Percentiles rank a stretch among this genome's conserved stretches.
These are phyloP conservation scores for Racocetra persica DNA, from an alignment of 371 early-diverging fungal genomes.

Conservation along the genomic window DNA sequence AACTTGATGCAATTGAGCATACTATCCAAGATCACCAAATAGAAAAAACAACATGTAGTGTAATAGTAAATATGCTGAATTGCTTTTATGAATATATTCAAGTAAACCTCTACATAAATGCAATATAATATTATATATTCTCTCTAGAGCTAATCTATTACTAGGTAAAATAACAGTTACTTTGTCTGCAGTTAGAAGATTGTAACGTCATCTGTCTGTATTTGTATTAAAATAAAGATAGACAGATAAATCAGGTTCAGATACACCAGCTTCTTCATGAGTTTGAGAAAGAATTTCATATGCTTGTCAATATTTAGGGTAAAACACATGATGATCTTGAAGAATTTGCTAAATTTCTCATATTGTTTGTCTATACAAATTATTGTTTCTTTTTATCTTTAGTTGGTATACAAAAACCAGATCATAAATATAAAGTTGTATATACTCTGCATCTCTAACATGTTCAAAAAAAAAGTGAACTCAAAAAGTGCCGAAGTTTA, in stretches of 20 bases:
- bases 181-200: neutral
- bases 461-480: neutral
- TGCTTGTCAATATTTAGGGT: neutral
- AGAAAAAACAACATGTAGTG: conserved; percentile 45
- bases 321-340: neutral
- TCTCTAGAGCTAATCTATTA: neutral
- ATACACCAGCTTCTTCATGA: neutral
- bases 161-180: neutral
- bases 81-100: neutral
- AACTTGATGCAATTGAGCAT: conserved; percentile 9
- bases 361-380: conserved; percentile 4
- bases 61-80: conserved; percentile 40
- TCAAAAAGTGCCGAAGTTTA: conserved; percentile 30
- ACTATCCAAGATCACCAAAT: conserved; percentile 33
- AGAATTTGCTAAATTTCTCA: neutral
- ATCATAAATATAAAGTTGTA: conserved; percentile 44
- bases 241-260: neutral
- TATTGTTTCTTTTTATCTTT: neutral
- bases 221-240: neutral
- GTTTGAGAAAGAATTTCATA: neutral
- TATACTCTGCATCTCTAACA: conserved; percentile 19
- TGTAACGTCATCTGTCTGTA: neutral
- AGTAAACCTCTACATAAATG: neutral
- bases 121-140: conserved; percentile 28
- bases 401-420: conserved; percentile 7